Percentiles rank a stretch among this genome's conserved stretches.
Evolutionary conservation across 805 yeast genomes (phyloP).

Genomic region (Ogataea parapolymorpha): DNA sequence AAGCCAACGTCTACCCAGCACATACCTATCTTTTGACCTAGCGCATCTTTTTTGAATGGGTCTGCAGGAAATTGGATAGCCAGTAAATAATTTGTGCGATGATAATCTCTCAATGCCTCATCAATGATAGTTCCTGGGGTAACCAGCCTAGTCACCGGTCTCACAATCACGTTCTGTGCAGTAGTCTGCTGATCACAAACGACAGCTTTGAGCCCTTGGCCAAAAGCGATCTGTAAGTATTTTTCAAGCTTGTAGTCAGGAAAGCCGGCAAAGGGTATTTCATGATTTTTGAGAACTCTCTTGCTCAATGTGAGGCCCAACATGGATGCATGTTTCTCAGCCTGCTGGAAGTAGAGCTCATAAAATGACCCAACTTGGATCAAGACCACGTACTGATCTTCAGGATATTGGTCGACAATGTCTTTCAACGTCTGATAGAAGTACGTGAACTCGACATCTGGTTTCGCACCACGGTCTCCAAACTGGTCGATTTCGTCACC

Average conservation of each 20-base stretch:
- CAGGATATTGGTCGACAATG: conserved; percentile 25
- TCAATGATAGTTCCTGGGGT: conserved; percentile 93
- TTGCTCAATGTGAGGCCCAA: conserved; percentile 71
- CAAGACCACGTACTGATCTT: conserved; percentile 47
- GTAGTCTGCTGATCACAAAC: conserved; percentile 64
- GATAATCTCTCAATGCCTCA: conserved; percentile 74
- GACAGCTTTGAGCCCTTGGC: conserved; percentile 69
- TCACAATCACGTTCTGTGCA: conserved; percentile 39
- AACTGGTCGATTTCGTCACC: conserved; percentile 11
- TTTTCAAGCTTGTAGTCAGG: conserved; percentile 70
- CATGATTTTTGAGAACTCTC: conserved; percentile 42
- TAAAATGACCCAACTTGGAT: conserved; percentile 87
- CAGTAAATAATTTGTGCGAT: conserved; percentile 66
- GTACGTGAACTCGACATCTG: conserved; percentile 23
- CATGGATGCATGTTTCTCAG: conserved; percentile 64
- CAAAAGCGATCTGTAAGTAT: conserved; percentile 70
- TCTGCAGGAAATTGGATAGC: conserved; percentile 60
- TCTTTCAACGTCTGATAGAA: conserved; percentile 32
- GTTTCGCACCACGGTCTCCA: conserved; percentile 20
- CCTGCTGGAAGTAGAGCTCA: conserved; percentile 87
- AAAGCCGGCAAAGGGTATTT: conserved; percentile 87
- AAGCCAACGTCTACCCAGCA: conserved; percentile 89
- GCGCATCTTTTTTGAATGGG: conserved; percentile 36
- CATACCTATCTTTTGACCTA: conserved; percentile 53
- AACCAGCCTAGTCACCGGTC: conserved; percentile 76